Evolutionary conservation across 2,329 filamentous ascomycete species (phyloP), one percentile per base, ranked within the genome.

Genomic region (Emergomyces africanus): DNA sequence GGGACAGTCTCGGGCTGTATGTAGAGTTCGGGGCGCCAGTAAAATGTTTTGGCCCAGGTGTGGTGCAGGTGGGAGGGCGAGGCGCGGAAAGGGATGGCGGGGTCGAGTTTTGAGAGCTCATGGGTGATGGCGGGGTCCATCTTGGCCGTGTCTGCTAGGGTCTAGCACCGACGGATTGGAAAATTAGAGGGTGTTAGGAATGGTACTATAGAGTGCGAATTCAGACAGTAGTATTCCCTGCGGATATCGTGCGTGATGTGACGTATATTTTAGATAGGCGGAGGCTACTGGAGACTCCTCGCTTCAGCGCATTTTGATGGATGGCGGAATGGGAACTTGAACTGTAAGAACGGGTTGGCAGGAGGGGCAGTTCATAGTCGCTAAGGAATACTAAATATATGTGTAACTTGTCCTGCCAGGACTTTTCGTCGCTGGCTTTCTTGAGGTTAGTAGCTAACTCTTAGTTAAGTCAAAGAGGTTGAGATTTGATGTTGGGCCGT

Each of bases 21-120:
- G 75, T 92, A 96, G 60, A 97, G 84, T 77, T 96, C 90, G 2
- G 94, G 94, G 20, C 85, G 83, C 56, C 87, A 94, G 68, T 88
- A 86, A 76, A 95, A 96, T 55, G 94, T 97, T 69, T 86, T 86
- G 44, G 94, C 94, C 94, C 94, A 99, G 23, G 94, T 99, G 67
- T 86, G 86, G 77, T 97, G 94, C 54, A 85, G 75, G 72, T 97
- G 85, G 57, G 82, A 78, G 61, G 81, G 77, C 60, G 80, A 80
- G 5, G 89, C 88, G 71, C 86, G 88, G 76, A 97, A 96, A 49
- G 90, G 84, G 44, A 94, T 74, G 60, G 77, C 73, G 64, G 82
- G 79, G 67, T 85, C 78, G 69, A 83, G 79, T 63, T 77, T 78
- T 39, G 78, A 75, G 62, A 86, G 76, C 70, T 86, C 83, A 62